Conservation (phyloP, 2,329 filamentous ascomycete genomes). For the Diaporthe destruens region DNA sequence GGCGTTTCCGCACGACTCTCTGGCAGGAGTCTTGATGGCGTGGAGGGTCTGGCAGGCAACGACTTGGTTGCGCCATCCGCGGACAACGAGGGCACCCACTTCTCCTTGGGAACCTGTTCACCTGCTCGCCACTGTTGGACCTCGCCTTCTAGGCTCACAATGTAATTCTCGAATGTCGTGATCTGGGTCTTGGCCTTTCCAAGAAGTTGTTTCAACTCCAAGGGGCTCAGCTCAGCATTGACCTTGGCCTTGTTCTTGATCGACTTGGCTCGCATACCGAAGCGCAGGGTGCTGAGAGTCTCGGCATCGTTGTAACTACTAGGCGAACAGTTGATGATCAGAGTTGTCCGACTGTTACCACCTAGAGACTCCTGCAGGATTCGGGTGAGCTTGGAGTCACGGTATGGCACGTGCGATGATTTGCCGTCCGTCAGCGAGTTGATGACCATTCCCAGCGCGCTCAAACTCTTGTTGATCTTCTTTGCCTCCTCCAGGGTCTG, state of each 20-base stretch:
- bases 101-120: constrained; percentile 88
- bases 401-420: constrained; percentile 95
- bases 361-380: constrained; percentile 97
- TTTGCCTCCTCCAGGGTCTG: constrained; percentile 98
- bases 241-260: constrained; percentile 99
- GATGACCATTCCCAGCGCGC: constrained; percentile 98
- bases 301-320: constrained; percentile 98
- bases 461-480: constrained; percentile 99
- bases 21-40: constrained; percentile 62
- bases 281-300: constrained; percentile 90
- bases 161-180: constrained; percentile 88
- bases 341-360: constrained; percentile 97
- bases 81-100: constrained; percentile 79
- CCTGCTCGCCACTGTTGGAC: constrained; percentile 89
- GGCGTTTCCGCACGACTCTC: constrained; percentile 75
- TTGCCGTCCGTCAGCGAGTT: constrained; percentile 97
- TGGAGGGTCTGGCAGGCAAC: constrained; percentile 64
- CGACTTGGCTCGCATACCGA: constrained; percentile 95
- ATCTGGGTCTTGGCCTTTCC: constrained; percentile 93
- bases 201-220: constrained; percentile 92
- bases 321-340: constrained; percentile 99
- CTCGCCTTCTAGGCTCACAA: constrained; percentile 85
- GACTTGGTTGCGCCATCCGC: constrained; percentile 64
- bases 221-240: constrained; percentile 96
- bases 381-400: constrained; percentile 97